These are phyloP conservation scores for Nakazawaea ambrosiae DNA, from an alignment of 805 yeast species.

Conservation along the genomic window DNA sequence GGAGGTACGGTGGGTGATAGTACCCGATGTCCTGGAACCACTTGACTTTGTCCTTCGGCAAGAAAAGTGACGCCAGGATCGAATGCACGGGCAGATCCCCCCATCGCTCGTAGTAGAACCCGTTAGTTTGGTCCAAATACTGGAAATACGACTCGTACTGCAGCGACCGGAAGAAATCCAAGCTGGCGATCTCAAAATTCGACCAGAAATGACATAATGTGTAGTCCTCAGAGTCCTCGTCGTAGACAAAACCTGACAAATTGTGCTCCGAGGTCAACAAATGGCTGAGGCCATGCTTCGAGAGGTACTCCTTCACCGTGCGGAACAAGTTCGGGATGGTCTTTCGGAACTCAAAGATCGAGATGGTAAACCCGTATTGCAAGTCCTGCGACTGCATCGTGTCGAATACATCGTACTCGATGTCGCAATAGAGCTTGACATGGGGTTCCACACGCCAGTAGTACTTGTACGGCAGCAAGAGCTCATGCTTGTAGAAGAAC, in stretches of 20 bases:
- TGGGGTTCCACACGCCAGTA: slow-evolving; percentile 80
- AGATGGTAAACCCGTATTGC: slow-evolving; percentile 60
- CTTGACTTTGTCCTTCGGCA: slow-evolving; percentile 18
- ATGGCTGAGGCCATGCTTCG: background rate
- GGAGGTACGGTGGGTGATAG: slow-evolving; percentile 25
- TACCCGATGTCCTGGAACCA: slow-evolving; percentile 28
- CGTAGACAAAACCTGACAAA: slow-evolving; percentile 6
- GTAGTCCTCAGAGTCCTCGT: slow-evolving; percentile 24
- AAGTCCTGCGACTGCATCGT: slow-evolving; percentile 45
- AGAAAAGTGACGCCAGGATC: slow-evolving; percentile 31
- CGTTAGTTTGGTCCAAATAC: slow-evolving; percentile 60
- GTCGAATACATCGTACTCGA: slow-evolving; percentile 55
- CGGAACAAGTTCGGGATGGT: slow-evolving; percentile 43
- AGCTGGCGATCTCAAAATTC: slow-evolving; percentile 67
- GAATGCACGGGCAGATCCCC: slow-evolving; percentile 66
- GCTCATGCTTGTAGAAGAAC: slow-evolving; percentile 51
- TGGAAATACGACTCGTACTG: slow-evolving; percentile 56
- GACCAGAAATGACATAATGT: slow-evolving; percentile 82
- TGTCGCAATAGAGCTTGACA: slow-evolving; percentile 52
- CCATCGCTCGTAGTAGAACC: slow-evolving; percentile 86
- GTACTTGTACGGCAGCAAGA: slow-evolving; percentile 51
- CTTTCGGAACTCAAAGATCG: slow-evolving; percentile 54
- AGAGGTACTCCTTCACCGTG: slow-evolving; percentile 2
- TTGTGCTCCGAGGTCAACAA: slow-evolving; percentile 1
- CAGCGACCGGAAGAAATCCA: slow-evolving; percentile 54